A percentile compares a stretch with the other conserved stretches of the same genome.
phyloP scores from a whole-genome alignment of 2,329 filamentous ascomycete genomes.

The Thielaviopsis euricoi region DNA sequence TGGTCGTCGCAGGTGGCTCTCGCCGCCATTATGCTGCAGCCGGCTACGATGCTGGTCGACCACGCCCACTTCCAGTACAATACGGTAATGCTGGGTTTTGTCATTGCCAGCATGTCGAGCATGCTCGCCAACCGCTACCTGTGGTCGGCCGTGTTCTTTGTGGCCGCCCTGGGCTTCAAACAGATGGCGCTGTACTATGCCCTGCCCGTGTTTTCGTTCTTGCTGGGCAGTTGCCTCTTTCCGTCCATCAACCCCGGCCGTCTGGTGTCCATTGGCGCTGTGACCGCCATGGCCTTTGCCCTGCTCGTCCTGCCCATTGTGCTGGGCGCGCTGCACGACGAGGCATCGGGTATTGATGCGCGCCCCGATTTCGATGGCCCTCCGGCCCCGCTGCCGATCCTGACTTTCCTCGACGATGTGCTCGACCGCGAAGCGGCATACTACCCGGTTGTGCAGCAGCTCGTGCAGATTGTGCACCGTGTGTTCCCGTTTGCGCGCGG shows the following conservation, averaged over 20 bases:
- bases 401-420: conserved; percentile 37
- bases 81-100: conserved; percentile 90
- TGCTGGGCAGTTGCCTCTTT: conserved; percentile 72
- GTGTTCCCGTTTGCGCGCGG: conserved; percentile 93
- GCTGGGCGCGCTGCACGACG: conserved; percentile 52
- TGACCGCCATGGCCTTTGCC: conserved; percentile 57
- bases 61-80: conserved; percentile 98
- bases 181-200: conserved; percentile 99
- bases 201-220: conserved; percentile 78
- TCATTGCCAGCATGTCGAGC: conserved; percentile 73
- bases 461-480: conserved; percentile 75
- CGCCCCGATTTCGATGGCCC: conserved; percentile 10
- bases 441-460: conserved; percentile 60
- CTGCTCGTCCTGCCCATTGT: conserved; percentile 62
- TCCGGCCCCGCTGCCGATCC: conserved; percentile 35
- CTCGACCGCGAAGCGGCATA: conserved; percentile 50
- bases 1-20: conserved; percentile 79
- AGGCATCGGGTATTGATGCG: conserved; percentile 37
- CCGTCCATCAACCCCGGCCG: conserved; percentile 51
- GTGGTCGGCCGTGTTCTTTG: conserved; percentile 89
- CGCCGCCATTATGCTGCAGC: conserved; percentile 82
- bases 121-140: conserved; percentile 70
- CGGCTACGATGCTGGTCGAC: conserved; percentile 77
- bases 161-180: conserved; percentile 88
- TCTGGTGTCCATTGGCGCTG: conserved; percentile 57